phyloP scores from a whole-genome alignment of 495 filamentous ascomycete genomes.

The Trichodelitschia bisporula region DNA sequence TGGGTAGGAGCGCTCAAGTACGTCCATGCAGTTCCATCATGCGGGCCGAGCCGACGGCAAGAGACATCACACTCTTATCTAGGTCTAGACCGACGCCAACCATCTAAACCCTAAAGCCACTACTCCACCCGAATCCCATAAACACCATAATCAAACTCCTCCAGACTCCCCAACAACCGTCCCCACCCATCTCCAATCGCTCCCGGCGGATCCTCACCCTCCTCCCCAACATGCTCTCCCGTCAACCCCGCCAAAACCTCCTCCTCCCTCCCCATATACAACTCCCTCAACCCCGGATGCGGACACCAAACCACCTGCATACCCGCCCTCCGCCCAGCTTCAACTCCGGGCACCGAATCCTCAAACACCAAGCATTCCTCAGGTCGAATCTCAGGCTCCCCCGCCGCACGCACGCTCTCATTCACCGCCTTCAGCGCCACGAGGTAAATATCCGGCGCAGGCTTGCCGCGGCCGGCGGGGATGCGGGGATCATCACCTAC shows the following conservation, averaged over 20 bases:
- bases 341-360: slow-evolving; percentile 78
- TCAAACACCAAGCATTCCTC: slow-evolving; percentile 94
- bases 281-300: slow-evolving; percentile 51
- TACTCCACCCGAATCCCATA: slow-evolving; percentile 24
- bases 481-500: slow-evolving; percentile 76
- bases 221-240: slow-evolving; percentile 33
- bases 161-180: slow-evolving; percentile 32
- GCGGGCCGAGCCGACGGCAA: no score
- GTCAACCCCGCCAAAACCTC: slow-evolving; percentile 69
- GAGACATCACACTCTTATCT: no score
- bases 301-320: slow-evolving; percentile 93
- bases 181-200: slow-evolving; percentile 53
- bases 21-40: no score
- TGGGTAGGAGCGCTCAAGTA: no score
- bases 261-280: slow-evolving; percentile 49
- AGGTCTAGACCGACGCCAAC: no score
- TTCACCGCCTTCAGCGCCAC: slow-evolving; percentile 76
- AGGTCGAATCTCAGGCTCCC: slow-evolving; percentile 36
- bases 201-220: slow-evolving; percentile 13
- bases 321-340: slow-evolving; percentile 71
- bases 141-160: slow-evolving; percentile 44
- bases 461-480: slow-evolving; percentile 60
- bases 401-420: slow-evolving; percentile 27
- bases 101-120: neutral
- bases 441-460: slow-evolving; percentile 83